These are phyloP conservation scores for Carpinus fangiana DNA, from an alignment of 306 rosid genomes.

Conservation along the genomic window DNA sequence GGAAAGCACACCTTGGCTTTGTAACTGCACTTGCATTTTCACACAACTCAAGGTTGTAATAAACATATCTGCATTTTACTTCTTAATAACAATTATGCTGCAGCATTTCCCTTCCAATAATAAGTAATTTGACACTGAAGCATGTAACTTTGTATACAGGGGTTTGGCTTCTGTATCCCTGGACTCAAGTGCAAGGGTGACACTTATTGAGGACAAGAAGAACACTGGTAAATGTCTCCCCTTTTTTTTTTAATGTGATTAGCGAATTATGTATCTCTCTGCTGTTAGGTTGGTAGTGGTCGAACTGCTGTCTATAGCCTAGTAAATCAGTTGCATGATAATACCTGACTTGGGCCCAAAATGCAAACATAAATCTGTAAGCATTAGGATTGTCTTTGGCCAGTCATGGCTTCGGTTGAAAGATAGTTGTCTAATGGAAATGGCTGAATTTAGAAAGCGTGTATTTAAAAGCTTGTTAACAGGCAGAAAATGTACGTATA, in stretches of 20 bases:
- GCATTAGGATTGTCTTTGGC: not conserved
- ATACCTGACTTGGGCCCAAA: not conserved
- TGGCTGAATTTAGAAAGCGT: not conserved
- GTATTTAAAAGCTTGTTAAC: not conserved
- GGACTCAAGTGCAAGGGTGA: constrained; percentile 86
- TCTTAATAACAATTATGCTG: constrained; percentile 12
- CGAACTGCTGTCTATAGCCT: constrained; percentile 2
- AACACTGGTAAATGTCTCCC: constrained; percentile 53
- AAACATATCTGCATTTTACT: constrained; percentile 1
- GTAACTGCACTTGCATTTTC: constrained; percentile 86
- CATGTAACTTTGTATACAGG: constrained; percentile 44
- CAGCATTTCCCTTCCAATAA: constrained; percentile 15
- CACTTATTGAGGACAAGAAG: constrained; percentile 56
- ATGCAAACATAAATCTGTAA: not conserved
- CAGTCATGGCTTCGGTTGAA: not conserved
- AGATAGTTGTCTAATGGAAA: not conserved
- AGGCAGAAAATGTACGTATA: not conserved
- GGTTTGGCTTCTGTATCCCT: constrained; percentile 80
- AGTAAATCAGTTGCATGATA: not conserved
- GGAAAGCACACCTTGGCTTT: constrained; percentile 82
- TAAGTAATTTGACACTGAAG: constrained; percentile 18
- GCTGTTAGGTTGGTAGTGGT: constrained; percentile 22
- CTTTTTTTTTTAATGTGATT: constrained; percentile 23
- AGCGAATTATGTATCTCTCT: not conserved
- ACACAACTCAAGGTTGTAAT: constrained; percentile 77